Evolutionary conservation across 352 stramenopile species (phyloP).

Genomic region (Pythium folliculosum): DNA sequence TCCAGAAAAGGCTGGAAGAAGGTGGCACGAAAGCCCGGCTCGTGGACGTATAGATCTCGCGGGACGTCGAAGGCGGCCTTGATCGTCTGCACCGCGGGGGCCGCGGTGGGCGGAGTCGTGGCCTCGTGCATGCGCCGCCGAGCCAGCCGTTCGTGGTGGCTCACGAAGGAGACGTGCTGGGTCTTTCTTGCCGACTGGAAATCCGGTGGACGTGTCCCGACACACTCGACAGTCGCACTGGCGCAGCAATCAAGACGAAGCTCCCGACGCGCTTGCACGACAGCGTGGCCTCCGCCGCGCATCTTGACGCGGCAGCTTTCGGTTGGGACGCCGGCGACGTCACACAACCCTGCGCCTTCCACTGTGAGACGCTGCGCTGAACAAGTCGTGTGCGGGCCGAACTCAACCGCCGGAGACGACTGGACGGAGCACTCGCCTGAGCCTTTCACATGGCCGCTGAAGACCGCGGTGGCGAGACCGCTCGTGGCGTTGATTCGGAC

Average conservation of each 20-base stretch:
- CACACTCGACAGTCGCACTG: neutral
- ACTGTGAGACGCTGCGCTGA: neutral
- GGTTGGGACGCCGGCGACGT: constrained; percentile 4
- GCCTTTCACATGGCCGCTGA: neutral
- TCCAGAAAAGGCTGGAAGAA: constrained; percentile 5
- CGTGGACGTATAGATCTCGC: neutral
- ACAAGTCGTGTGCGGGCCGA: neutral
- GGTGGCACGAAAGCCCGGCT: neutral
- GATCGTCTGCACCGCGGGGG: neutral
- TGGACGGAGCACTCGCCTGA: neutral
- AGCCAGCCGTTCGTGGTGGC: constrained; percentile 1
- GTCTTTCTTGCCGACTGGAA: neutral
- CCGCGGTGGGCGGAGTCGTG: neutral
- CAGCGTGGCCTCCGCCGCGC: neutral
- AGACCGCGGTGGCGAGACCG: neutral
- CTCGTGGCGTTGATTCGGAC: neutral
- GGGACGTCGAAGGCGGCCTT: neutral
- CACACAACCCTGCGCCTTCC: neutral
- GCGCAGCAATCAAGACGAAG: neutral
- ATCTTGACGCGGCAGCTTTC: constrained; percentile 1
- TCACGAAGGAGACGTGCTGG: neutral
- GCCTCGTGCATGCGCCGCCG: neutral
- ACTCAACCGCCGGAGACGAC: constrained; percentile 1
- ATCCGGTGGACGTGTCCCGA: neutral
- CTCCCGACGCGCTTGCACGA: neutral